A percentile compares a stretch with the other conserved stretches of the same genome.
phyloP scores from a whole-genome alignment of 805 yeast genomes.

The Yamadazyma insecticola region DNA sequence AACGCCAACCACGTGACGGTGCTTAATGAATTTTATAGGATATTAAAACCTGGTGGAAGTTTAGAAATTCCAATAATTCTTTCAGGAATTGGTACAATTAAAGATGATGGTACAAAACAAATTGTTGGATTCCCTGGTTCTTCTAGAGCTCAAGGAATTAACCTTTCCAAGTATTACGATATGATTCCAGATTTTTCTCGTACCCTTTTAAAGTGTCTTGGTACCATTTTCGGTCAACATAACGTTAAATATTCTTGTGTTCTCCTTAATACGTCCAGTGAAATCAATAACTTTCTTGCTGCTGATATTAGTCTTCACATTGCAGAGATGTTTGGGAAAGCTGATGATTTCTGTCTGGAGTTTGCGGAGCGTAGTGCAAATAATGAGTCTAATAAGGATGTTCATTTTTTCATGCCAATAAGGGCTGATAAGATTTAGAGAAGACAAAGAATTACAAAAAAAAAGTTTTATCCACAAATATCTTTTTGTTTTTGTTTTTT shows the following conservation, averaged over 20 bases:
- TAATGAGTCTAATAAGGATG: constrained; percentile 7
- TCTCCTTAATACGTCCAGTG: constrained; percentile 24
- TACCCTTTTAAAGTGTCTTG: constrained; percentile 17
- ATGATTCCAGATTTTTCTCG: constrained; percentile 23
- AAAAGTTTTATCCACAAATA: neutral
- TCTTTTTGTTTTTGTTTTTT: too few relatives aligned
- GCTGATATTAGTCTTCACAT: constrained; percentile 23
- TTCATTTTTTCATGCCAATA: constrained; percentile 12
- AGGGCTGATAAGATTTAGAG: constrained; percentile 9
- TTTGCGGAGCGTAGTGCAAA: constrained; percentile 11
- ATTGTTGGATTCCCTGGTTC: constrained; percentile 11
- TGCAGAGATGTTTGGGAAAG: constrained; percentile 30
- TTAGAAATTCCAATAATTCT: constrained; percentile 27
- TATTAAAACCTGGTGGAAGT: constrained; percentile 31
- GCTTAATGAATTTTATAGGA: constrained; percentile 29
- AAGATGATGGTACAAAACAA: constrained; percentile 6
- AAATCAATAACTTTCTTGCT: constrained; percentile 25
- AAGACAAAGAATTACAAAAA: neutral
- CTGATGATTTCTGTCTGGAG: constrained; percentile 21
- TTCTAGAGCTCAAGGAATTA: constrained; percentile 8
- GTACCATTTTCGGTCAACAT: constrained; percentile 26
- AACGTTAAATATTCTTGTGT: constrained; percentile 27
- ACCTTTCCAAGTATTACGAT: constrained; percentile 11
- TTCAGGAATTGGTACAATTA: constrained; percentile 11
- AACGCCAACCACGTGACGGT: constrained; percentile 19